Conservation (phyloP, 2,329 filamentous ascomycete species). For the Plectosphaerella cucumerina region DNA sequence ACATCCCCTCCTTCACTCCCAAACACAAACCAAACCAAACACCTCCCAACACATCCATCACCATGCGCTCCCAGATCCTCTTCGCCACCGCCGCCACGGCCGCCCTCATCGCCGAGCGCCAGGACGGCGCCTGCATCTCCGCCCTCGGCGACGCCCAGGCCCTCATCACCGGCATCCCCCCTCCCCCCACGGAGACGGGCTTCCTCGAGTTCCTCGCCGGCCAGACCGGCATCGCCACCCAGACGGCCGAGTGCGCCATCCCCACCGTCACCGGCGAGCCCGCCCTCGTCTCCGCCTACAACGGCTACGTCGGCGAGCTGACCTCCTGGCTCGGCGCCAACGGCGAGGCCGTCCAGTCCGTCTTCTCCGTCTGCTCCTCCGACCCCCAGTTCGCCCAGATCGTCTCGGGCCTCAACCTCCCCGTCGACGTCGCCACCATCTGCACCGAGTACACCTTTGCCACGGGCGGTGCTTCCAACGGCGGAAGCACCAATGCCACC, state of each 20-base stretch:
- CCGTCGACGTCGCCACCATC: neutral
- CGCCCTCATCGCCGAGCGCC: neutral
- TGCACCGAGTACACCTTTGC: neutral
- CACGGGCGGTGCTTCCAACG: neutral
- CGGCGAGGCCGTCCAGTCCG: neutral
- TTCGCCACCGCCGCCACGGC: slow-evolving; percentile 11
- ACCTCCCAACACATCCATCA: neutral
- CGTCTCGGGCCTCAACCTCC: neutral
- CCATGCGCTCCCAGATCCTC: slow-evolving; percentile 11
- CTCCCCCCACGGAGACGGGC: neutral
- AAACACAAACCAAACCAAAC: no score
- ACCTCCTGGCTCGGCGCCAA: neutral
- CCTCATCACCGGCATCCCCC: neutral
- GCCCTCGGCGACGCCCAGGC: neutral
- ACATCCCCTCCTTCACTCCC: no score
- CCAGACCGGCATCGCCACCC: neutral
- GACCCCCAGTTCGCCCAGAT: neutral
- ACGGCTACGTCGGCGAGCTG: neutral
- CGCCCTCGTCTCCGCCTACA: neutral
- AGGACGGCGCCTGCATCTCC: neutral
- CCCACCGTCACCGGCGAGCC: neutral
- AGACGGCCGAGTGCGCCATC: neutral
- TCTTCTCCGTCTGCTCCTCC: neutral
- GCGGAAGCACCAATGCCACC: neutral
- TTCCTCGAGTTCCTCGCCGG: neutral